Evolutionary conservation across 202 grass and related monocot genomes (phyloP).

Genomic region (Panicum hallii): DNA sequence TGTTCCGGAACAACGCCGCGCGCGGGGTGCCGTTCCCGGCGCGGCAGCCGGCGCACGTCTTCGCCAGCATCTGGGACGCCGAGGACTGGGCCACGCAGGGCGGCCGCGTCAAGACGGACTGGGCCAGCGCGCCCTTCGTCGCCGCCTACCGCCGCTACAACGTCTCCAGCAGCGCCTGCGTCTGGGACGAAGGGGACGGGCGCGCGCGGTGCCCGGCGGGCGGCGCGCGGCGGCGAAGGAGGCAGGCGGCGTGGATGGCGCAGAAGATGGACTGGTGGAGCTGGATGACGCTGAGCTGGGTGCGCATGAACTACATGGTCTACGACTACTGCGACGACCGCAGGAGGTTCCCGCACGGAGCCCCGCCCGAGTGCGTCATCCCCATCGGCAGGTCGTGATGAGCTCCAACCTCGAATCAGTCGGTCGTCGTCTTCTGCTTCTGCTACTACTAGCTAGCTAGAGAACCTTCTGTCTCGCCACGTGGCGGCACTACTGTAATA

Average conservation of each 20-base stretch:
- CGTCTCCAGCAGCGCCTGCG: constrained; percentile 44
- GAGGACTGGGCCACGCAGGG: constrained; percentile 84
- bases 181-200: neutral
- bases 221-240: neutral
- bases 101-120: constrained; percentile 73
- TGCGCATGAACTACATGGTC: constrained; percentile 73
- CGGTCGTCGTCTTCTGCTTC: neutral
- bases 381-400: constrained; percentile 39
- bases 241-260: constrained; percentile 48
- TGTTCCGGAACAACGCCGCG: constrained; percentile 66
- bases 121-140: constrained; percentile 58
- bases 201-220: neutral
- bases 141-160: constrained; percentile 56
- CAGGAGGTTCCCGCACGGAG: constrained; percentile 32
- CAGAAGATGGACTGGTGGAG: constrained; percentile 74
- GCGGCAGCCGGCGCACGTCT: constrained; percentile 60
- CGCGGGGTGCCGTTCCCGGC: constrained; percentile 62
- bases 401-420: neutral
- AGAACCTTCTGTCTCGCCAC: neutral
- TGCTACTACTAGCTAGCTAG: neutral
- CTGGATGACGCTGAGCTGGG: constrained; percentile 84
- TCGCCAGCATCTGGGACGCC: constrained; percentile 84
- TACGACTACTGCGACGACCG: constrained; percentile 76
- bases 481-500: neutral
- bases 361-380: constrained; percentile 63